These are phyloP conservation scores for Fusarium buxicola DNA, from an alignment of 2,329 filamentous ascomycete species.

Conservation along the genomic window DNA sequence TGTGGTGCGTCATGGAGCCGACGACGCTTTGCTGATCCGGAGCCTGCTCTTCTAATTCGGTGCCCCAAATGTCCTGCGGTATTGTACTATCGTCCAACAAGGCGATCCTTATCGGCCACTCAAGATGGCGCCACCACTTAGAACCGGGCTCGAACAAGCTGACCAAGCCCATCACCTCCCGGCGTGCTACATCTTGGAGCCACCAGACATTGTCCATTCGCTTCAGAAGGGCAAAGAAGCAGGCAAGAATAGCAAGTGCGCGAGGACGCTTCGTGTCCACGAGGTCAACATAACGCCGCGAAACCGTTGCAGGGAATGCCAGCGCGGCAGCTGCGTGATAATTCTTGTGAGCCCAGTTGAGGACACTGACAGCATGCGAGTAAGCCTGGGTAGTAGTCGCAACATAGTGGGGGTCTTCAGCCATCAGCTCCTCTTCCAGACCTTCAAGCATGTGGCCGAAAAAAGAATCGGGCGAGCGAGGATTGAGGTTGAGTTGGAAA, in stretches of 20 bases:
- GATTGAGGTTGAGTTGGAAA: conserved; percentile 69
- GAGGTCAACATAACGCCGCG: conserved; percentile 69
- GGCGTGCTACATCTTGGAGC: conserved; percentile 73
- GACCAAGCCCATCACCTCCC: conserved; percentile 73
- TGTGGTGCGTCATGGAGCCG: conserved; percentile 55
- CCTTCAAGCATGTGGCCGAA: conserved; percentile 70
- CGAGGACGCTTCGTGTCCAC: conserved; percentile 70
- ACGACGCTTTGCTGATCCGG: conserved; percentile 51
- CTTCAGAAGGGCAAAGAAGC: conserved; percentile 74
- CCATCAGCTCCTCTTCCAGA: conserved; percentile 65
- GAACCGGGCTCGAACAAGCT: conserved; percentile 69
- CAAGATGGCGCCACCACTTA: conserved; percentile 70
- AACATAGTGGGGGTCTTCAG: conserved; percentile 48
- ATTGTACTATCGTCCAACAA: conserved; percentile 66
- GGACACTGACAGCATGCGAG: conserved; percentile 71
- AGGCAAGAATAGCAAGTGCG: conserved; percentile 72
- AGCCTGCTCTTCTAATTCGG: conserved; percentile 59
- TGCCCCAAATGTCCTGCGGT: conserved; percentile 68
- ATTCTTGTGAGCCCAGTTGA: conserved; percentile 74
- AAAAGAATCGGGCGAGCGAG: conserved; percentile 63
- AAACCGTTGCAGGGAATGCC: conserved; percentile 73
- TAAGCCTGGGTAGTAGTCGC: conserved; percentile 63
- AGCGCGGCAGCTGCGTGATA: conserved; percentile 69
- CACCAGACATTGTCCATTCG: conserved; percentile 74
- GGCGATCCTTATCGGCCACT: conserved; percentile 70